phyloP scores from a whole-genome alignment of 2,329 filamentous ascomycete species.

The Pyricularia grisea region DNA sequence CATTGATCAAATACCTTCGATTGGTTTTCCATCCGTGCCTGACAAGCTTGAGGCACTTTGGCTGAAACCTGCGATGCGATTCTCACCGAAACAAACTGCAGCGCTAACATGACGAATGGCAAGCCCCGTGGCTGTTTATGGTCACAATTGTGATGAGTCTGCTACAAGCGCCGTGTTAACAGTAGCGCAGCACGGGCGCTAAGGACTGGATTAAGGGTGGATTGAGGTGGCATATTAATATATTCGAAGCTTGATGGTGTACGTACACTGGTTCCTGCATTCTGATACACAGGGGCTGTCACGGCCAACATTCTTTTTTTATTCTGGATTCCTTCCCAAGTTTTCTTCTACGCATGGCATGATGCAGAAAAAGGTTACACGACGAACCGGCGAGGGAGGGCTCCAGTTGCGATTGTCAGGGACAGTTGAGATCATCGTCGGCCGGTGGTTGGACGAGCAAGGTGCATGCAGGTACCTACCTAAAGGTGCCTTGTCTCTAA shows the following conservation, averaged over 20 bases:
- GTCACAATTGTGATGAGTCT: neutral
- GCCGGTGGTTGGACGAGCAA: neutral
- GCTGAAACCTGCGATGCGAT: neutral
- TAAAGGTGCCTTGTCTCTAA: neutral
- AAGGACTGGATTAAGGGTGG: neutral
- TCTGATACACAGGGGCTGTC: neutral
- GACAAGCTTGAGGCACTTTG: neutral
- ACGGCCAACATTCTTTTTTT: neutral
- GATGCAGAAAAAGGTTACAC: neutral
- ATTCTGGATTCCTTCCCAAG: neutral
- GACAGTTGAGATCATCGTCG: neutral
- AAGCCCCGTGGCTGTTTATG: neutral
- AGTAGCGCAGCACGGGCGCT: neutral
- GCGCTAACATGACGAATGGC: neutral
- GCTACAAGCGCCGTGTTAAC: neutral
- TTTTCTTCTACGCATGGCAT: neutral
- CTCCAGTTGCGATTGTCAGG: neutral
- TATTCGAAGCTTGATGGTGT: neutral
- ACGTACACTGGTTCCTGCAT: neutral
- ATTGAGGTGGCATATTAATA: no score
- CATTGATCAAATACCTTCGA: neutral
- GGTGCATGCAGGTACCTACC: neutral
- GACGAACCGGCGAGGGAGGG: neutral
- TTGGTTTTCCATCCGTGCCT: neutral
- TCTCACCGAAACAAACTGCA: neutral